These are phyloP conservation scores for Venturia carpophila DNA, from an alignment of 2,329 filamentous ascomycete genomes.

Conservation along the genomic window DNA sequence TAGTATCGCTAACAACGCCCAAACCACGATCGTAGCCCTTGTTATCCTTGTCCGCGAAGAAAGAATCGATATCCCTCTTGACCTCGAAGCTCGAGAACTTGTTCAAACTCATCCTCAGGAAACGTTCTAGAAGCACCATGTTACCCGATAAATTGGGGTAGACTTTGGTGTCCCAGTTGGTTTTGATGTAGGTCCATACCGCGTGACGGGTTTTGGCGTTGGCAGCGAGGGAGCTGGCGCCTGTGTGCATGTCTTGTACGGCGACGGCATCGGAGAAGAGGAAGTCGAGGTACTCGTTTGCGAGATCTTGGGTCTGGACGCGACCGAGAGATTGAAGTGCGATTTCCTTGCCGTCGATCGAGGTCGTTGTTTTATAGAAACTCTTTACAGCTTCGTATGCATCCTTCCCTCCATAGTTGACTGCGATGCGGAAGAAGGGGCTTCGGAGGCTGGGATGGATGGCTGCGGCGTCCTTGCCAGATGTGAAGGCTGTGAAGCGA, in stretches of 20 bases:
- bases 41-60: conserved; percentile 83
- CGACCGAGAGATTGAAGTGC: conserved; percentile 68
- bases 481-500: conserved; percentile 72
- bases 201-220: conserved; percentile 66
- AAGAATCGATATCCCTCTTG: conserved; percentile 68
- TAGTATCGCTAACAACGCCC: conserved; percentile 76
- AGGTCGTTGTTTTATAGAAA: conserved; percentile 74
- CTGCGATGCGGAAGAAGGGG: conserved; percentile 70
- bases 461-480: conserved; percentile 53
- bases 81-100: conserved; percentile 66
- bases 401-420: conserved; percentile 62
- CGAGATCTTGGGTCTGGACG: conserved; percentile 60
- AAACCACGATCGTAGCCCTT: conserved; percentile 79
- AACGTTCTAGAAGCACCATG: conserved; percentile 82
- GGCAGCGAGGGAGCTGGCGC: conserved; percentile 61
- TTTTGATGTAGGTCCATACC: conserved; percentile 80
- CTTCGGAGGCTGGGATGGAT: conserved; percentile 76
- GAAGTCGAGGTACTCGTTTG: conserved; percentile 61
- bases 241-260: conserved; percentile 78
- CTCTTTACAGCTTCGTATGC: conserved; percentile 71
- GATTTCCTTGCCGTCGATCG: conserved; percentile 87
- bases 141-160: conserved; percentile 67
- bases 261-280: conserved; percentile 79
- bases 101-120: conserved; percentile 68
- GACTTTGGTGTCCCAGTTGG: conserved; percentile 65